Evolutionary conservation across 2,329 filamentous ascomycete genomes (phyloP).

Genomic region (Pyrenophora graminea): DNA sequence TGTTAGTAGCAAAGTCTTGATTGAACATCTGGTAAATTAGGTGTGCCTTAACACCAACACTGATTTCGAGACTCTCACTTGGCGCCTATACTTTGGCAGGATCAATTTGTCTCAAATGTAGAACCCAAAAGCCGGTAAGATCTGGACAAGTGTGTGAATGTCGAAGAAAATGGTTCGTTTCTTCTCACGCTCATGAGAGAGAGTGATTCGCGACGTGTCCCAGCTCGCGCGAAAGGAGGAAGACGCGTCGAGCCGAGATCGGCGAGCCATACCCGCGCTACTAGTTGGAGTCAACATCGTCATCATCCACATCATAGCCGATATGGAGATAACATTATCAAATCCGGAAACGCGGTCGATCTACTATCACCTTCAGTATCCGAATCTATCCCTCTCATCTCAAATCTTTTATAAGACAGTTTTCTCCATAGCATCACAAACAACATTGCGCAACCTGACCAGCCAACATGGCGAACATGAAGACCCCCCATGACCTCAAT

Average conservation of each 20-base stretch:
- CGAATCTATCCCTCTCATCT: background rate
- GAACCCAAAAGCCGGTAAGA: no score
- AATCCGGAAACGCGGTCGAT: background rate
- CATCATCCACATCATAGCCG: constrained; percentile 17
- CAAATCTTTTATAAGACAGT: background rate
- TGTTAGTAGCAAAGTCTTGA: no score
- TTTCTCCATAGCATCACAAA: background rate
- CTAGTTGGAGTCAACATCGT: constrained; percentile 12
- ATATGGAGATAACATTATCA: constrained; percentile 1
- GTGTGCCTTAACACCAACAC: no score
- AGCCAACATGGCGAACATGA: constrained; percentile 19
- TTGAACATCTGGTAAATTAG: no score
- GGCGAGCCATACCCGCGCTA: constrained; percentile 13
- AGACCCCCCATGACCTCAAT: constrained; percentile 25
- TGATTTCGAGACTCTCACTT: no score
- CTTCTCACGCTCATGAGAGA: no score
- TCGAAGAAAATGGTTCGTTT: no score
- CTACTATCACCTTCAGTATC: constrained; percentile 1
- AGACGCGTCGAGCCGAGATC: constrained; percentile 14
- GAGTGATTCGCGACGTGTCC: no score
- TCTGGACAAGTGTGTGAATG: no score
- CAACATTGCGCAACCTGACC: background rate
- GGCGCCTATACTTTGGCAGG: no score
- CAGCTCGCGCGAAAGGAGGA: constrained; percentile 3
- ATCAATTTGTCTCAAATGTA: no score